These are phyloP conservation scores for Chamaecrista fasciculata DNA, from an alignment of 306 rosid genomes.

Conservation along the genomic window DNA sequence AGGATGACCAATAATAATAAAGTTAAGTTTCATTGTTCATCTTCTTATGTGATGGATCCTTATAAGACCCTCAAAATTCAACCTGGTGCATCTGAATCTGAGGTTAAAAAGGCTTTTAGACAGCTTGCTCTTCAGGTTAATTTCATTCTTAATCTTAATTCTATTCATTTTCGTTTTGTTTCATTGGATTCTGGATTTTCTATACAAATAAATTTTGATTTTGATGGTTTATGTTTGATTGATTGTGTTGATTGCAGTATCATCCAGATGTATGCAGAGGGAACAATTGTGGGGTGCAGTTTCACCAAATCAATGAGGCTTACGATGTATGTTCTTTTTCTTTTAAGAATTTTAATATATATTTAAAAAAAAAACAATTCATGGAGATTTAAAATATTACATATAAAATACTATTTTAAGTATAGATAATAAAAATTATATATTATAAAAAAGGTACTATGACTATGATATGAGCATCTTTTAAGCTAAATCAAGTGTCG, in stretches of 20 bases:
- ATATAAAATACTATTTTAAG: too few species aligned
- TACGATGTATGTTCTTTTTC: conserved; percentile 58
- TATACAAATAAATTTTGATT: not conserved
- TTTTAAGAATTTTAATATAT: too few species aligned
- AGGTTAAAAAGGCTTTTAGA: conserved; percentile 83
- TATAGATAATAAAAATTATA: too few species aligned
- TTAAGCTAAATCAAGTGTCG: too few species aligned
- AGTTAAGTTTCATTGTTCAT: conserved; percentile 40
- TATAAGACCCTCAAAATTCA: conserved; percentile 69
- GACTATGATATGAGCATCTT: too few species aligned
- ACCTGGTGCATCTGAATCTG: conserved; percentile 77
- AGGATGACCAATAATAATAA: not conserved
- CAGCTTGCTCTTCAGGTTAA: conserved; percentile 84
- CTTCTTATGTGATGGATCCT: conserved; percentile 57
- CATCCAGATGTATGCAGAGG: conserved; percentile 95
- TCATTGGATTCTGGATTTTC: not conserved
- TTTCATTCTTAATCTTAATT: conserved; percentile 20
- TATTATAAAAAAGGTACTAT: too few species aligned
- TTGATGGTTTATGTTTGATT: not conserved
- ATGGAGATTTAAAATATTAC: too few species aligned
- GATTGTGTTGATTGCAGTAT: conserved; percentile 50
- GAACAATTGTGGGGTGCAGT: conserved; percentile 70
- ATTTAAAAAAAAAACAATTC: too few species aligned
- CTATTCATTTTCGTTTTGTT: not conserved
- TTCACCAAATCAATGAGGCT: conserved; percentile 84